Percentiles rank a stretch among this genome's conserved stretches.
Evolutionary conservation across 2,329 filamentous ascomycete species (phyloP).

Genomic region (Trichothecium sympodiale): DNA sequence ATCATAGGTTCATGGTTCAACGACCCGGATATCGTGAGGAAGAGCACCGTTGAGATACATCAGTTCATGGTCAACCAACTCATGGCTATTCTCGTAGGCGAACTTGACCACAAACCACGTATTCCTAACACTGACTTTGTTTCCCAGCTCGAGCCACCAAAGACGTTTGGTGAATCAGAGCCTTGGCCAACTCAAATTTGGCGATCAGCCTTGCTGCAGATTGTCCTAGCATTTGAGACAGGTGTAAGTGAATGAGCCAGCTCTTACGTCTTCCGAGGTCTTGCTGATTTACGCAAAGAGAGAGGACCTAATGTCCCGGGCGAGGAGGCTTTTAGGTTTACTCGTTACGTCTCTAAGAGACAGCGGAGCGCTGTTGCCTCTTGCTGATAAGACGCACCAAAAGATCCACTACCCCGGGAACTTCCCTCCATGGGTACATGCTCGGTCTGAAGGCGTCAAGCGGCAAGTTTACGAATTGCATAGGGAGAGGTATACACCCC

Average conservation of each 20-base stretch:
- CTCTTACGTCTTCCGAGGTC: no score
- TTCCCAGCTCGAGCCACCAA: background rate
- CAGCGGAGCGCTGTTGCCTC: conserved; percentile 22
- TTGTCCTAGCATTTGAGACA: conserved; percentile 26
- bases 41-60: conserved; percentile 19
- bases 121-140: no score
- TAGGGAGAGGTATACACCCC: background rate
- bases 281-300: no score
- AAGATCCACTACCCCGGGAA: conserved; percentile 22
- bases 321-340: conserved; percentile 21
- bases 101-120: no score
- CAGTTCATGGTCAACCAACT: conserved; percentile 9
- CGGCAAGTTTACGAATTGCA: conserved; percentile 14
- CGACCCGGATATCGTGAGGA: conserved; percentile 13
- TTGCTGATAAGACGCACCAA: conserved; percentile 22
- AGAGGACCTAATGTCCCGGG: conserved; percentile 18
- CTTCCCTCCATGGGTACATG: conserved; percentile 23
- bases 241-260: conserved; percentile 18
- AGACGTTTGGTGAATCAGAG: conserved; percentile 2
- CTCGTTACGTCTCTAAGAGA: conserved; percentile 22
- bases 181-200: conserved; percentile 20
- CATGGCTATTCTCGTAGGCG: conserved; percentile 8
- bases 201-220: conserved; percentile 23
- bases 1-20: conserved; percentile 29
- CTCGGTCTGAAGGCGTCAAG: conserved; percentile 21